Conservation (phyloP, 177 flowering plant genomes). For the Telopea speciosissima region DNA sequence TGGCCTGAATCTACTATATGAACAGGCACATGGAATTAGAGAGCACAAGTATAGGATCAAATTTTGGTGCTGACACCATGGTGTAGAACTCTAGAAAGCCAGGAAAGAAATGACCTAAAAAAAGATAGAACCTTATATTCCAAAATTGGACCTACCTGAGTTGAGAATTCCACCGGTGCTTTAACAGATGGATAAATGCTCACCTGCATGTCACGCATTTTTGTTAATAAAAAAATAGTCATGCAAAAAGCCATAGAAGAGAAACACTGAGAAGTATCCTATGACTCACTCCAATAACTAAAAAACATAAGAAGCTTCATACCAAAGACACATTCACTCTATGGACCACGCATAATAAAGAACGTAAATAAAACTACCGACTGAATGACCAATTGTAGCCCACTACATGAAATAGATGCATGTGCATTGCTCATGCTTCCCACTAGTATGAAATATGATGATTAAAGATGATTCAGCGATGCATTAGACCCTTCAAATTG, state of each 20-base stretch:
- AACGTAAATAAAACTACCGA: background rate
- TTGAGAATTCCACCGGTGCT: slow-evolving; percentile 78
- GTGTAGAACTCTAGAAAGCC: background rate
- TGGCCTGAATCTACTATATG: too few species aligned
- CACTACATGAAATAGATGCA: background rate
- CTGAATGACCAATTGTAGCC: background rate
- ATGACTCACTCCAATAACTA: background rate
- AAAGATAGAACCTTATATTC: background rate
- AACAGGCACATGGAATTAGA: background rate
- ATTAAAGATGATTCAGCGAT: background rate
- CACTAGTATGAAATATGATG: background rate
- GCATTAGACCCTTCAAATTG: background rate
- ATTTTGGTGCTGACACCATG: background rate
- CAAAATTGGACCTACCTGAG: slow-evolving; percentile 47
- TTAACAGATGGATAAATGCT: slow-evolving; percentile 87
- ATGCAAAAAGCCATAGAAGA: background rate
- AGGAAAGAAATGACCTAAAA: background rate
- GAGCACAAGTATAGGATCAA: background rate
- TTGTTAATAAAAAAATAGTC: background rate
- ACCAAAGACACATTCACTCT: background rate
- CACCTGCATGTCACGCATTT: slow-evolving; percentile 43
- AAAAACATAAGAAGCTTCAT: background rate
- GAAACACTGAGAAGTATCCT: background rate
- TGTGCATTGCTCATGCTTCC: background rate
- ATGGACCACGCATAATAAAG: background rate